phyloP scores from a whole-genome alignment of 306 rosid species.

The Citrullus colocynthis region DNA sequence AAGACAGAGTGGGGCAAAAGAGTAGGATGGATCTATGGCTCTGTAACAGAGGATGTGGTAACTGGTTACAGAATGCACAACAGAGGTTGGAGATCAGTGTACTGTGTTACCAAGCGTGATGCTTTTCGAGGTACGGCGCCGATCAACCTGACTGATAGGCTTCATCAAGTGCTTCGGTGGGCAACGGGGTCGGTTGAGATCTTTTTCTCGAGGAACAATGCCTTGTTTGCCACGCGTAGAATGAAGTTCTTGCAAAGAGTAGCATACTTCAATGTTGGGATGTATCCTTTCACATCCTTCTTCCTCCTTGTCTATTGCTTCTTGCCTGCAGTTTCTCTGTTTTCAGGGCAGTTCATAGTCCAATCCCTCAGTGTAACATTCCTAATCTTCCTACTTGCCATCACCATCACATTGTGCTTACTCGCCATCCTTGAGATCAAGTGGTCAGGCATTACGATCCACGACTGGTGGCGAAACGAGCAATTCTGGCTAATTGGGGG shows the following conservation, averaged over 20 bases:
- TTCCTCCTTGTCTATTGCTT: slow-evolving; percentile 71
- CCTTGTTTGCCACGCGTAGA: slow-evolving; percentile 53
- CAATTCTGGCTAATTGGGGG: slow-evolving; percentile 89
- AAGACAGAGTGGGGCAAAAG: slow-evolving; percentile 84
- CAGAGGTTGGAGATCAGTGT: slow-evolving; percentile 81
- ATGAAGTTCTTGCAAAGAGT: slow-evolving; percentile 76
- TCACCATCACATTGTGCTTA: slow-evolving; percentile 60
- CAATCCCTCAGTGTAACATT: slow-evolving; percentile 50
- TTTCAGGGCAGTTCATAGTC: slow-evolving; percentile 75
- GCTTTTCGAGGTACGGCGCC: slow-evolving; percentile 82
- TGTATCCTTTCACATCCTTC: slow-evolving; percentile 85
- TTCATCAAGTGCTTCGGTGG: slow-evolving; percentile 82
- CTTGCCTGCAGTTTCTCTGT: slow-evolving; percentile 64
- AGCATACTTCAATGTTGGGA: slow-evolving; percentile 80
- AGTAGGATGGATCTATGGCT: slow-evolving; percentile 92
- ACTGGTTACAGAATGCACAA: slow-evolving; percentile 88
- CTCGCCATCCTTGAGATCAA: slow-evolving; percentile 68
- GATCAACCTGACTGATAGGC: slow-evolving; percentile 69
- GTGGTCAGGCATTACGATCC: slow-evolving; percentile 78
- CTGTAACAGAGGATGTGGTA: slow-evolving; percentile 86
- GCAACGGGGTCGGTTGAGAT: slow-evolving; percentile 85
- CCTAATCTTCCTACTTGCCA: slow-evolving; percentile 48
- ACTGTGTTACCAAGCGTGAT: slow-evolving; percentile 71
- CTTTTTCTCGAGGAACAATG: slow-evolving; percentile 73
- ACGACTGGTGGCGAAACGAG: slow-evolving; percentile 87